These are phyloP conservation scores for Spergularia bocconei DNA, from an alignment of 148 eudicot species.

Conservation along the genomic window DNA sequence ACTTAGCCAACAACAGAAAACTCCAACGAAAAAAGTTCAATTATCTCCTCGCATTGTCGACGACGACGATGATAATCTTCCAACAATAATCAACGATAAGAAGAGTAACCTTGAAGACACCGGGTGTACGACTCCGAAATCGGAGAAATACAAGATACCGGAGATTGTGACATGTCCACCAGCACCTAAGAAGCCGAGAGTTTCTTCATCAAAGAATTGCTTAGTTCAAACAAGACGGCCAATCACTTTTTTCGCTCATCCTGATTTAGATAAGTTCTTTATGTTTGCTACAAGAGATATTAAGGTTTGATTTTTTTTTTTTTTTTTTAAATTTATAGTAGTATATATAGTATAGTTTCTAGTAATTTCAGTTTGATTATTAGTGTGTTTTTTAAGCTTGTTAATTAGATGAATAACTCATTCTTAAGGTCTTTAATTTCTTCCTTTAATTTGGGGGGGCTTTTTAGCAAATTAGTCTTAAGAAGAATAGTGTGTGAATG, in stretches of 20 bases:
- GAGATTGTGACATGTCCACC: conserved; percentile 52
- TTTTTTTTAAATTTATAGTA: neutral
- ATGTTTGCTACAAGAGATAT: conserved; percentile 32
- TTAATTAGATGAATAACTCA: no score
- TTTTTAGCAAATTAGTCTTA: neutral
- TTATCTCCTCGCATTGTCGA: neutral
- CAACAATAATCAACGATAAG: neutral
- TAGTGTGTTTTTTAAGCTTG: neutral
- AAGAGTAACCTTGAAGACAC: neutral
- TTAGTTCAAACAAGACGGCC: conserved; percentile 27
- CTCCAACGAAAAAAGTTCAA: neutral
- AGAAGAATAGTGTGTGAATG: neutral
- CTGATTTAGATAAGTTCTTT: conserved; percentile 53
- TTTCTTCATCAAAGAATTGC: neutral
- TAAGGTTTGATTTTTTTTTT: conserved; percentile 26
- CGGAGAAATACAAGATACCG: conserved; percentile 43
- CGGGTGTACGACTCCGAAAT: conserved; percentile 48
- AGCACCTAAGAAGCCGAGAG: conserved; percentile 47
- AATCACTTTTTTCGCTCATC: conserved; percentile 43
- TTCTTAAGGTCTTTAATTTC: no score
- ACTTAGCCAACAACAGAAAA: conserved; percentile 3
- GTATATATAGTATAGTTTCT: neutral
- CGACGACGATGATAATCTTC: neutral
- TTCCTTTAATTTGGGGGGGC: neutral
- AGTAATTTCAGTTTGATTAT: neutral